Conservation (phyloP, 495 filamentous ascomycete species). For the Annulohypoxylon moriforme region DNA sequence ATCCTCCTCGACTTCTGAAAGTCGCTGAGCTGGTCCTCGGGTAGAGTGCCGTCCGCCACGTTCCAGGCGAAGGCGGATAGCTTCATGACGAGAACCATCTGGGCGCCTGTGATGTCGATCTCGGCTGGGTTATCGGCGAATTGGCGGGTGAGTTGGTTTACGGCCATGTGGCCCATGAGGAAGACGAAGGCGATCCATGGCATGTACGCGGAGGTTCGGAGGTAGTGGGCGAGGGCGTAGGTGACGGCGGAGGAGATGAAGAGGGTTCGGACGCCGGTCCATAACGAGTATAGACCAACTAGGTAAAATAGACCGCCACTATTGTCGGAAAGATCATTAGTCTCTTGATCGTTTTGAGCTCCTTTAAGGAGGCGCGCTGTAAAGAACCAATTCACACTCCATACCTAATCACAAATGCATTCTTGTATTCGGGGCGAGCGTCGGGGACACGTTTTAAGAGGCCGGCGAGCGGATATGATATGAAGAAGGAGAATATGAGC, state of each 20-base stretch:
- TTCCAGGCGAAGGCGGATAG: constrained; percentile 98
- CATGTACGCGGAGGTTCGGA: constrained; percentile 90
- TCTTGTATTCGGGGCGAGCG: constrained; percentile 84
- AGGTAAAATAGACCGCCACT: constrained; percentile 80
- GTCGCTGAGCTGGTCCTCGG: constrained; percentile 82
- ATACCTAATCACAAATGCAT: constrained; percentile 84
- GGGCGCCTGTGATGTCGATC: constrained; percentile 93
- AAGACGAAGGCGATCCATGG: constrained; percentile 97
- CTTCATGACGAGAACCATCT: constrained; percentile 99
- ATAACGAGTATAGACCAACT: constrained; percentile 93
- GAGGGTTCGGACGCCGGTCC: constrained; percentile 84
- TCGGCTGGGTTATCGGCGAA: constrained; percentile 68
- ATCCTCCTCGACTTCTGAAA: constrained; percentile 87
- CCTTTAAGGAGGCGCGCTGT: not conserved
- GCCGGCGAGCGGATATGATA: constrained; percentile 92
- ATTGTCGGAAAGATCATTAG: constrained; percentile 18
- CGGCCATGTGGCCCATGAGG: constrained; percentile 94
- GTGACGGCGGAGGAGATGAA: constrained; percentile 80
- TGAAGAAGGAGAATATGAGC: constrained; percentile 87
- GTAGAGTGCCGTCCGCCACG: constrained; percentile 86
- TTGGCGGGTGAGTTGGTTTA: constrained; percentile 87
- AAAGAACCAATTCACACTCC: constrained; percentile 55
- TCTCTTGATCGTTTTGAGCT: constrained; percentile 2
- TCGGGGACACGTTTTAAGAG: constrained; percentile 93
- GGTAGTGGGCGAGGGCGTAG: constrained; percentile 84